Evolutionary conservation across 2,329 filamentous ascomycete genomes (phyloP).

Genomic region (Daldinia sp.): DNA sequence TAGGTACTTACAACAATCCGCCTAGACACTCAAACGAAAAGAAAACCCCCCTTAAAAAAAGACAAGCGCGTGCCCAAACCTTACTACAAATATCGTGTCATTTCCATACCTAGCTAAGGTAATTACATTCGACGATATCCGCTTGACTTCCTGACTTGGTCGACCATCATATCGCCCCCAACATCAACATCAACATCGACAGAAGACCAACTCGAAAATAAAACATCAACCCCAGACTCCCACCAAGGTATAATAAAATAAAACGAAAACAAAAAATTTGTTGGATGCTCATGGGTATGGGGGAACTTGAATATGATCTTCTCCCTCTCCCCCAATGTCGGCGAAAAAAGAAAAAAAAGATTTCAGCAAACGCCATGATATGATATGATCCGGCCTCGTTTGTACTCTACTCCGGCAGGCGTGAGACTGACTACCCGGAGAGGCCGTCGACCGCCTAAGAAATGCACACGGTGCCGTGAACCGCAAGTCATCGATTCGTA

Average conservation of each 20-base stretch:
- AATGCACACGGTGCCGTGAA: slow-evolving; percentile 7
- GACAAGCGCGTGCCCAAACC: slow-evolving; percentile 18
- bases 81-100: not conserved
- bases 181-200: not conserved
- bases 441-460: not conserved
- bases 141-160: not conserved
- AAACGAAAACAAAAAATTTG: too few relatives aligned
- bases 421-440: slow-evolving; percentile 4
- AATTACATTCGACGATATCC: not conserved
- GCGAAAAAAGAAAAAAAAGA: not conserved
- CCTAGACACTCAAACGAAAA: too few relatives aligned
- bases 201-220: not conserved
- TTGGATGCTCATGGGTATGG: not conserved
- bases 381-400: slow-evolving; percentile 5
- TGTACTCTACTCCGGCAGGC: slow-evolving; percentile 14
- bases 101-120: not conserved
- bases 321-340: not conserved
- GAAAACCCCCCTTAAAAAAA: too few relatives aligned
- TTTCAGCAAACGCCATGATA: not conserved
- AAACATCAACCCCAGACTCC: not conserved
- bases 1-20: not conserved
- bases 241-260: not conserved
- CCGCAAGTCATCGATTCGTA: slow-evolving; percentile 26
- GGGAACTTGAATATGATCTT: not conserved
- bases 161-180: not conserved